Percentiles rank a stretch among this genome's conserved stretches.
phyloP scores from a whole-genome alignment of 192 early-diverging fungal species.

The Podila verticillata region DNA sequence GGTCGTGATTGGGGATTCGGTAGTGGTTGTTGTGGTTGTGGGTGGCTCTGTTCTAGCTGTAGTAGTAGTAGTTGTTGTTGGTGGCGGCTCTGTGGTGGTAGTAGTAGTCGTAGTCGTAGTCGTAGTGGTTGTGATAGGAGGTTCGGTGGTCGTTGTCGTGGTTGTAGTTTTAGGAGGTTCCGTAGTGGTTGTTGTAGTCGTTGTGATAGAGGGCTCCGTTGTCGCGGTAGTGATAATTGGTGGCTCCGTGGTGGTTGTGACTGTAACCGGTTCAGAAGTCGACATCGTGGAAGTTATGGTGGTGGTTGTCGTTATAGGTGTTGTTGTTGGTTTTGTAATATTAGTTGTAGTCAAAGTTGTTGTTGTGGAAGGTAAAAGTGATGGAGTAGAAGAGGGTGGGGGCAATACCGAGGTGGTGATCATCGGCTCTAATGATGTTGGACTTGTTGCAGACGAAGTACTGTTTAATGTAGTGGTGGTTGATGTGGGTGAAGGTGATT shows the following conservation, averaged over 20 bases:
- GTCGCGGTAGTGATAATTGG: conserved; percentile 5
- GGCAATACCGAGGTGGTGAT: background rate
- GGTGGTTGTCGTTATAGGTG: background rate
- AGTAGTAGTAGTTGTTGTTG: conserved; percentile 2
- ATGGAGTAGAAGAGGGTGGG: background rate
- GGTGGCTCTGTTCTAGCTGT: background rate
- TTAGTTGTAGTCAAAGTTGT: background rate
- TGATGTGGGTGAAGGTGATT: background rate
- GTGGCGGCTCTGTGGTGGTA: background rate
- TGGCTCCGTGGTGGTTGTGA: background rate
- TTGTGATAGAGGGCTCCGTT: background rate
- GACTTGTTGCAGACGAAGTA: background rate
- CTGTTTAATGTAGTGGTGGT: conserved; percentile 2
- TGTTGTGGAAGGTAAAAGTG: background rate
- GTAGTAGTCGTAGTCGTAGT: background rate
- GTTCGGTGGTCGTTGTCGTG: background rate
- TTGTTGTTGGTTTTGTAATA: background rate
- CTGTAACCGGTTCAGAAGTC: background rate
- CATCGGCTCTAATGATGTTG: background rate
- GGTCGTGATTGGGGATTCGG: background rate
- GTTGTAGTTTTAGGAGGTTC: conserved; percentile 7
- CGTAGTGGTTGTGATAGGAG: background rate
- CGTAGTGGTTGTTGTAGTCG: background rate
- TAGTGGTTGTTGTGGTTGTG: background rate
- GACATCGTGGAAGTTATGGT: background rate